Evolutionary conservation across 2,329 filamentous ascomycete species (phyloP).

Genomic region (Stylonectria norvegica): DNA sequence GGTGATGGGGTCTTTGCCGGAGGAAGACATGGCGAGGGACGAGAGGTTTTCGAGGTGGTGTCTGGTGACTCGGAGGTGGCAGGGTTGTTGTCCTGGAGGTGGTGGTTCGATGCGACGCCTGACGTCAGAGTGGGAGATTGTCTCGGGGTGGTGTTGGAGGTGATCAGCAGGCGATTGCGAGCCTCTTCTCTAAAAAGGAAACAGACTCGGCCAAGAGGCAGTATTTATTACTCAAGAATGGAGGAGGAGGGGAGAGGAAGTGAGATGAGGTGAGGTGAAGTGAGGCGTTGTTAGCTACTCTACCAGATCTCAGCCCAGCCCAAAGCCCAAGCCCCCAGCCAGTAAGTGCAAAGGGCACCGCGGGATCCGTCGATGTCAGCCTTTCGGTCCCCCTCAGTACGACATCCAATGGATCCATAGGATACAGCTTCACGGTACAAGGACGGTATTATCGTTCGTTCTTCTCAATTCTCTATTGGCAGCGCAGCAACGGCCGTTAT

Average conservation of each 20-base stretch:
- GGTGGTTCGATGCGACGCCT: not conserved
- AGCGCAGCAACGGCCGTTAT: too few relatives aligned
- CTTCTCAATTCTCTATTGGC: too few relatives aligned
- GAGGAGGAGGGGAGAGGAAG: not conserved
- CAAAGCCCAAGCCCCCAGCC: not conserved
- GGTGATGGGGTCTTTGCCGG: slow-evolving; percentile 65
- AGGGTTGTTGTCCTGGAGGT: too few relatives aligned
- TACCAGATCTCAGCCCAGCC: not conserved
- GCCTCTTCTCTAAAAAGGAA: not conserved
- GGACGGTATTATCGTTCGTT: too few relatives aligned
- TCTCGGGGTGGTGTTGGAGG: not conserved
- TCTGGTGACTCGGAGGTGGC: too few relatives aligned
- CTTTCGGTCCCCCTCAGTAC: too few relatives aligned
- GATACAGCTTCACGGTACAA: too few relatives aligned
- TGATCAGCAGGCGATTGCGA: not conserved
- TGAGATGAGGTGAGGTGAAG: not conserved
- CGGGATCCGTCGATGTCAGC: too few relatives aligned
- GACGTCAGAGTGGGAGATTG: slow-evolving; percentile 1
- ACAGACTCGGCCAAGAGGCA: not conserved
- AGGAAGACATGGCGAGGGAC: slow-evolving; percentile 15
- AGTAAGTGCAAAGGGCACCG: too few relatives aligned
- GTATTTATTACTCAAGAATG: not conserved
- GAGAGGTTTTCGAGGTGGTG: slow-evolving; percentile 5
- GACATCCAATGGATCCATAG: too few relatives aligned
- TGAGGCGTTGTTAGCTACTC: not conserved